Evolutionary conservation across 2,329 filamentous ascomycete species (phyloP).

Genomic region (Podosphaera xanthii): DNA sequence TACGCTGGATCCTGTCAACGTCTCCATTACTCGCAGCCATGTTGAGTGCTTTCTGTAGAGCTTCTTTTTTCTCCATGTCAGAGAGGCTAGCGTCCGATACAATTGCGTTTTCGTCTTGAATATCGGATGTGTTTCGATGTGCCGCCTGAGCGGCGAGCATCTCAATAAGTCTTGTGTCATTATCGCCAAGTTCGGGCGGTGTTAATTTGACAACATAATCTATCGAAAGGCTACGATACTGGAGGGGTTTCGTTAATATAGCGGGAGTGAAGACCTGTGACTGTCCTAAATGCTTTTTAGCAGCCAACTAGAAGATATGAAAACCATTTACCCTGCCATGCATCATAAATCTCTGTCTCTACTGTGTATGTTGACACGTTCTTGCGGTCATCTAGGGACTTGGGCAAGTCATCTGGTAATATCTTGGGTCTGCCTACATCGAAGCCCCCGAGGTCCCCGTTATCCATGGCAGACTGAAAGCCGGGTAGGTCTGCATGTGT

Average conservation of each 20-base stretch:
- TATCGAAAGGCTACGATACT: slow-evolving; percentile 60
- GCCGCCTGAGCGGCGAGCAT: slow-evolving; percentile 92
- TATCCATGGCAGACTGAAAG: slow-evolving; percentile 29
- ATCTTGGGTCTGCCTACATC: slow-evolving; percentile 34
- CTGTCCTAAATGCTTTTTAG: slow-evolving; percentile 38
- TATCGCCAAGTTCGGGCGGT: slow-evolving; percentile 40
- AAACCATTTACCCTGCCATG: slow-evolving; percentile 58
- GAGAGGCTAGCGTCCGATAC: slow-evolving; percentile 51
- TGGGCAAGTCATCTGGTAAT: slow-evolving; percentile 71
- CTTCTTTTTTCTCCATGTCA: slow-evolving; percentile 53
- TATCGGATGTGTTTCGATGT: slow-evolving; percentile 47
- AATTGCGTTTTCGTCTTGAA: slow-evolving; percentile 62
- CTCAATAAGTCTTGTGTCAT: slow-evolving; percentile 72
- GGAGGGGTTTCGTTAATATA: slow-evolving; percentile 59
- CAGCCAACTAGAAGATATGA: slow-evolving; percentile 2
- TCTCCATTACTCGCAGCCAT: slow-evolving; percentile 97
- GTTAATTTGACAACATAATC: slow-evolving; percentile 45
- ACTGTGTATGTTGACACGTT: slow-evolving; percentile 39
- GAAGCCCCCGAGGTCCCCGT: slow-evolving; percentile 29
- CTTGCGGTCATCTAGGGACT: slow-evolving; percentile 71
- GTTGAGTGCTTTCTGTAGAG: slow-evolving; percentile 69
- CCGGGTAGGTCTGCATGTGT: slow-evolving; percentile 11
- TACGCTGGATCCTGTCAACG: slow-evolving; percentile 51
- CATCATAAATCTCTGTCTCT: slow-evolving; percentile 96
- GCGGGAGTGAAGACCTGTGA: slow-evolving; percentile 86